Base-by-base conservation (phyloP, 495 filamentous ascomycete genomes). In the Aspergillus panamensis region DNA sequence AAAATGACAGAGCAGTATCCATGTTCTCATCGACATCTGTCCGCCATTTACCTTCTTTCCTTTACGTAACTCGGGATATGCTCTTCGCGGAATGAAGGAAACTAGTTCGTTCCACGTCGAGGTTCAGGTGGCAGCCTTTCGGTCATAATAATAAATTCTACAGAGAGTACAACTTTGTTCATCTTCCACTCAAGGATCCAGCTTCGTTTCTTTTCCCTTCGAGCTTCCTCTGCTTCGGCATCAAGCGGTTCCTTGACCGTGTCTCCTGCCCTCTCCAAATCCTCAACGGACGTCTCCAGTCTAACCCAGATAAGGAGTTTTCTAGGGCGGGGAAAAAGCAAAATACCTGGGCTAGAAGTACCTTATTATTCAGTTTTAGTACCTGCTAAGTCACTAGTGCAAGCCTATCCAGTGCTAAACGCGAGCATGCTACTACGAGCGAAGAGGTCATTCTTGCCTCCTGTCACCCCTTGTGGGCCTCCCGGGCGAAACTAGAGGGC, bases 41-140 rank as follows among this genome's bases (percentile, higher is more conserved):
- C 53, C 40, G 64, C 61, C 64, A 66, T 62, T 63, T 55, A 63
- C 49, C 50, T 44, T 51, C 50, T 66, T 64, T 63, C 44, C 58
- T 66, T 66, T 66, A 66, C 64, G 64, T 66, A 66, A 66, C 64
- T 49, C 52, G 43, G 50, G 52, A 54, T 39, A 39, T 58, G 57
- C 48, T 45, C 17, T 42, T 33, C n/a, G 12, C 43, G 59, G 52
- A 50, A 39, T 51, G 29, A 25, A 6, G 54, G 25, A 30, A 8
- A 60, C 35, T 29, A 31, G 57, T 48, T 40, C 50, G 10, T 20
- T 39, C 33, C 30, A 48, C 42, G 47, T 56, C 31, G 53, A 37
- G 43, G 32, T 48, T 56, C 31, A 56, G 42, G 16, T 7, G 42
- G 10, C 17, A 17, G 2, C 2, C 25, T 25, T 25, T 25, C 25